Percentiles rank a stretch among this genome's conserved stretches.
Evolutionary conservation across 768 basidiomycete species (phyloP).

Genomic region (Clavaria fumosa): DNA sequence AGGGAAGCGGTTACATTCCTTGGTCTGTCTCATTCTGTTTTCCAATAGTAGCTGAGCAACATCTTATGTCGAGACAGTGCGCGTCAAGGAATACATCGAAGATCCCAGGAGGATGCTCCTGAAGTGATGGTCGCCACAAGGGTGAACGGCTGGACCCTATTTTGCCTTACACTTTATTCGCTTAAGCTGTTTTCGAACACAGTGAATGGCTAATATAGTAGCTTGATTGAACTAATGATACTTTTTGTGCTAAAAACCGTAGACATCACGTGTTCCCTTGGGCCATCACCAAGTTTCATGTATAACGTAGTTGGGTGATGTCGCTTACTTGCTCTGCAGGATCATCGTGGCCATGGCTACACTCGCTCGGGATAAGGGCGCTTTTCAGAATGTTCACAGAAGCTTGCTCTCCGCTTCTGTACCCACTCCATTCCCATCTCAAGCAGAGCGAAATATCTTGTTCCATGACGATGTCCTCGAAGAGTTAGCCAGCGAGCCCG

Average conservation of each 20-base stretch:
- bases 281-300: too few relatives aligned
- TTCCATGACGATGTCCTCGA: background rate
- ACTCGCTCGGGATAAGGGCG: background rate
- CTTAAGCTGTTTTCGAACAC: too few relatives aligned
- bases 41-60: background rate
- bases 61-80: conserved; percentile 54
- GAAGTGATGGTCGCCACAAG: conserved; percentile 13
- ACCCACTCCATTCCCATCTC: conserved; percentile 6
- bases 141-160: too few relatives aligned
- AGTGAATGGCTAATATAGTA: too few relatives aligned
- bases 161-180: too few relatives aligned
- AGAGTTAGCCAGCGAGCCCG: background rate
- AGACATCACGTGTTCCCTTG: too few relatives aligned
- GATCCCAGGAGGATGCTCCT: conserved; percentile 88
- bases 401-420: conserved; percentile 13
- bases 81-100: conserved; percentile 66
- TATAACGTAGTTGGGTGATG: too few relatives aligned
- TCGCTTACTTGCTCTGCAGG: background rate
- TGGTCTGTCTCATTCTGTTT: conserved; percentile 34
- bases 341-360: background rate
- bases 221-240: too few relatives aligned
- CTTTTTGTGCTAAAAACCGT: too few relatives aligned
- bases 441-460: conserved; percentile 2
- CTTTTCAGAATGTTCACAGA: background rate
- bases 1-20: conserved; percentile 96